Conservation (phyloP, 2,329 filamentous ascomycete species). For the Neopestalotiopsis rosae region DNA sequence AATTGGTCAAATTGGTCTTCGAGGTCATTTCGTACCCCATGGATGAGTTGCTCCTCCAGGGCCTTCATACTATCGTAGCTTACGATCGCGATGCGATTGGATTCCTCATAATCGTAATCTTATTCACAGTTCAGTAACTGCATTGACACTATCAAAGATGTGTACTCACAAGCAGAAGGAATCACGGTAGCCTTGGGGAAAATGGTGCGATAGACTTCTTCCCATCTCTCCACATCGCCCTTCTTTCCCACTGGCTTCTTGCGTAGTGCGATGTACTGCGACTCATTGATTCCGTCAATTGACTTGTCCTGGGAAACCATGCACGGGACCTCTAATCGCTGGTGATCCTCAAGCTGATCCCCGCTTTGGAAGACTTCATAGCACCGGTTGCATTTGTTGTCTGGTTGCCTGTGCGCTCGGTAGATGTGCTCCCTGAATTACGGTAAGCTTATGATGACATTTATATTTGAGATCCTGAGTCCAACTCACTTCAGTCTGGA, state of each 20-base stretch:
- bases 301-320: background rate
- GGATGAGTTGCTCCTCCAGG: background rate
- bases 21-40: constrained; percentile 3
- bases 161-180: constrained; percentile 18
- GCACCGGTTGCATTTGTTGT: constrained; percentile 18
- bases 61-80: background rate
- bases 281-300: constrained; percentile 11
- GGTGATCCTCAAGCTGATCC: constrained; percentile 13
- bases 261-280: constrained; percentile 12
- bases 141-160: background rate
- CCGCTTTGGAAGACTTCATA: background rate
- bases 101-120: constrained; percentile 17
- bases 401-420: constrained; percentile 11
- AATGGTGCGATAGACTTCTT: constrained; percentile 19
- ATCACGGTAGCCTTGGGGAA: constrained; percentile 14
- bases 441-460: background rate
- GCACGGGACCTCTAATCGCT: constrained; percentile 14
- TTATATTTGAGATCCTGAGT: background rate
- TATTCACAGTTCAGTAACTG: background rate
- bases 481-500: constrained; percentile 16
- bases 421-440: constrained; percentile 20
- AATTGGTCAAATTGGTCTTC: constrained; percentile 9
- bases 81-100: background rate
- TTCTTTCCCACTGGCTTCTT: constrained; percentile 15
- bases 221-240: constrained; percentile 3